phyloP scores from a whole-genome alignment of 495 filamentous ascomycete species.

The Tuber aestivum region DNA sequence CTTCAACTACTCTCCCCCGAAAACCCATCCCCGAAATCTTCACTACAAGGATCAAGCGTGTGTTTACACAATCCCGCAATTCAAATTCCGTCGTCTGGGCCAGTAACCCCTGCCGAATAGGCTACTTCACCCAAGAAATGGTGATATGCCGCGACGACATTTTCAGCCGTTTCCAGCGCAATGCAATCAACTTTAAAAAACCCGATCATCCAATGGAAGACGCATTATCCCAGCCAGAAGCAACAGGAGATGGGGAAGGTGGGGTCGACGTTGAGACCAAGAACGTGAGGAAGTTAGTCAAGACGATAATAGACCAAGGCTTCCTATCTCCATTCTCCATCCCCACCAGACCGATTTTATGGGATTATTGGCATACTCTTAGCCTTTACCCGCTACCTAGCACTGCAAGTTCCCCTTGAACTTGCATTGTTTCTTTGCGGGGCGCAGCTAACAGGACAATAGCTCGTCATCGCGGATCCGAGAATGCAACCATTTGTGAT shows the following conservation, averaged over 20 bases:
- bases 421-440: background rate
- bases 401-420: constrained; percentile 41
- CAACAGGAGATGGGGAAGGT: constrained; percentile 23
- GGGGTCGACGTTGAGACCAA: constrained; percentile 49
- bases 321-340: constrained; percentile 80
- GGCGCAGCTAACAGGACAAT: background rate
- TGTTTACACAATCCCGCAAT: constrained; percentile 59
- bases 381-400: constrained; percentile 80
- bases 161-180: constrained; percentile 66
- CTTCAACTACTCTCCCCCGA: constrained; percentile 66
- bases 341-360: constrained; percentile 68
- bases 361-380: constrained; percentile 58
- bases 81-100: constrained; percentile 76
- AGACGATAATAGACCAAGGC: constrained; percentile 89
- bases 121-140: constrained; percentile 79
- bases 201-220: constrained; percentile 40
- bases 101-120: constrained; percentile 73
- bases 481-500: constrained; percentile 73
- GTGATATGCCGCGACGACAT: constrained; percentile 82
- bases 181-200: constrained; percentile 57
- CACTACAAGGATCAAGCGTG: constrained; percentile 72
- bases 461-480: constrained; percentile 69
- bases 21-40: constrained; percentile 76
- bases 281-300: constrained; percentile 75
- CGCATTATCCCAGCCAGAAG: constrained; percentile 34